Evolutionary conservation across 495 filamentous ascomycete genomes (phyloP).

Genomic region (Friedmanniomyces simplex): DNA sequence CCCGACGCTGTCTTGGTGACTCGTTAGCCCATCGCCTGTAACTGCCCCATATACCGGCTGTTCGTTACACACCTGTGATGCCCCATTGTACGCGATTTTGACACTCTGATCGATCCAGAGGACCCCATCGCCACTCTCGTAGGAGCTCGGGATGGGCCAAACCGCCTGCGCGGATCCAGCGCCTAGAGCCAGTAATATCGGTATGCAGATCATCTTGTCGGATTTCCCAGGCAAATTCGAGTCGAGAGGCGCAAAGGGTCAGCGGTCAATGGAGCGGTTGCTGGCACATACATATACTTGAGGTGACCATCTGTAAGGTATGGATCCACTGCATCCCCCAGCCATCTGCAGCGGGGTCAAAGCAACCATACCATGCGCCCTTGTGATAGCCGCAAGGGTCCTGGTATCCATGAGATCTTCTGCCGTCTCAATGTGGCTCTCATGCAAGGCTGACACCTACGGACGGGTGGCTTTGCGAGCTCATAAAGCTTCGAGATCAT

Average conservation of each 20-base stretch:
- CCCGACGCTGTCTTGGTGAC: neutral
- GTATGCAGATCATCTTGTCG: neutral
- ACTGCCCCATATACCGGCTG: neutral
- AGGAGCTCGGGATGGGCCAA: constrained; percentile 49
- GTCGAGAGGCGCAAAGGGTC: neutral
- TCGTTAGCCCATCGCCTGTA: neutral
- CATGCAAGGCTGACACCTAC: too few relatives aligned
- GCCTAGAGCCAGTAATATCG: neutral
- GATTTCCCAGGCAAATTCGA: neutral
- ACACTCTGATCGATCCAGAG: constrained; percentile 47
- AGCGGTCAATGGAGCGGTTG: neutral
- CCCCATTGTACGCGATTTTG: constrained; percentile 45
- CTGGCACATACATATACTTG: too few relatives aligned
- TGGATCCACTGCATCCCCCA: neutral
- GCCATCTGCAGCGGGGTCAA: neutral
- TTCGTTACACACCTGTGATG: constrained; percentile 4
- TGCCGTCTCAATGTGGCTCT: too few relatives aligned
- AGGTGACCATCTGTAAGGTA: neutral
- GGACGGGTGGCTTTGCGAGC: too few relatives aligned
- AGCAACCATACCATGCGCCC: neutral
- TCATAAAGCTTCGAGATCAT: too few relatives aligned
- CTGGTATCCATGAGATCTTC: too few relatives aligned
- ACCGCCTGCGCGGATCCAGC: constrained; percentile 31
- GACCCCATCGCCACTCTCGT: constrained; percentile 41
- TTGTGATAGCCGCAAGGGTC: neutral